Percentiles rank a stretch among this genome's conserved stretches.
Evolutionary conservation across 192 early-diverging fungal genomes (phyloP).

Genomic region (Phycomyces nitens): DNA sequence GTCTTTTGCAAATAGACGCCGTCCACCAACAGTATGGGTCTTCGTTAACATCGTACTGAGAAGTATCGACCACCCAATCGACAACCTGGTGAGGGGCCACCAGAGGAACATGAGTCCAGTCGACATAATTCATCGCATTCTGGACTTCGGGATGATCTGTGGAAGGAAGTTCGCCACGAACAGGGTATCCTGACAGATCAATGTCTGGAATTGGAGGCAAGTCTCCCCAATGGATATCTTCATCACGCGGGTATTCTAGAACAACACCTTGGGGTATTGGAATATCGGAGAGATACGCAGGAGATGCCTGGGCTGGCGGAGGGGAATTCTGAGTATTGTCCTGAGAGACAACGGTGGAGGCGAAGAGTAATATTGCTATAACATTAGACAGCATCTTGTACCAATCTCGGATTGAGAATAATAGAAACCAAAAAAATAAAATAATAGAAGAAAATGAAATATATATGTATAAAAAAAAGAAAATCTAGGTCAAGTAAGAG

Average conservation of each 20-base stretch:
- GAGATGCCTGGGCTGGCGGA: constrained; percentile 1
- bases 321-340: not conserved
- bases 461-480: constrained; percentile 6
- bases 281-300: constrained; percentile 1
- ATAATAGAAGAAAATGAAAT: no score
- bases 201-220: constrained; percentile 9
- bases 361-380: no score
- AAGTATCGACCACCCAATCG: constrained; percentile 28
- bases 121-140: constrained; percentile 19
- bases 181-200: constrained; percentile 35
- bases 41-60: constrained; percentile 20
- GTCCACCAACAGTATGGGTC: constrained; percentile 38
- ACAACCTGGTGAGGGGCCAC: constrained; percentile 16
- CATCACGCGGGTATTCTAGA: constrained; percentile 3
- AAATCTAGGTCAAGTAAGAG: no score
- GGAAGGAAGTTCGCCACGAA: constrained; percentile 26
- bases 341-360: no score
- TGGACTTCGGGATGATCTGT: constrained; percentile 31
- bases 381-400: no score
- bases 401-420: not conserved
- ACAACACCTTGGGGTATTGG: not conserved
- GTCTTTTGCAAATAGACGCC: constrained; percentile 23
- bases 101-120: constrained; percentile 31
- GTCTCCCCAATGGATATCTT: not conserved
- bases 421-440: not conserved